These are phyloP conservation scores for Clohesyomyces aquaticus DNA, from an alignment of 495 filamentous ascomycete genomes.

Conservation along the genomic window DNA sequence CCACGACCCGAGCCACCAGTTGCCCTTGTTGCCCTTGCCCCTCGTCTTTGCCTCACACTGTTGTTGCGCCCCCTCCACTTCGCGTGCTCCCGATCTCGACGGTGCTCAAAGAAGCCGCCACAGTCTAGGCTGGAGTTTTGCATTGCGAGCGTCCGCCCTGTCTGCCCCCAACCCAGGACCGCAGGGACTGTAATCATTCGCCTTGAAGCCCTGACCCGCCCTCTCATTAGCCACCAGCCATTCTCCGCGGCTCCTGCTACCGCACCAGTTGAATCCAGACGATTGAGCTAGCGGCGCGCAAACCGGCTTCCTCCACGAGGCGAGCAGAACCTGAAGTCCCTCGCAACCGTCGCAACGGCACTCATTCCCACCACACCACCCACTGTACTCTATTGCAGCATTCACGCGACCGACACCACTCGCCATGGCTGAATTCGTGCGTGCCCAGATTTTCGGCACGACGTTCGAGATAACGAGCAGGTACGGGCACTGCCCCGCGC, in stretches of 20 bases:
- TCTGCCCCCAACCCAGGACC: neutral
- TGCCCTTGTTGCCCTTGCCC: too few species aligned
- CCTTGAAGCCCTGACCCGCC: neutral
- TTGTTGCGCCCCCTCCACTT: neutral
- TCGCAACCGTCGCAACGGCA: constrained; percentile 11
- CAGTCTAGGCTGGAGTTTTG: neutral
- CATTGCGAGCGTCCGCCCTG: neutral
- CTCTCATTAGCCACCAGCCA: neutral
- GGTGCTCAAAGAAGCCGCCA: constrained; percentile 8
- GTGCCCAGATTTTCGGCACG: constrained; percentile 98
- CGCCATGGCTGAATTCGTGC: constrained; percentile 77
- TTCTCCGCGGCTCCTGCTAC: neutral
- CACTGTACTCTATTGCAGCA: constrained; percentile 12
- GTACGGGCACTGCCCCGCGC: constrained; percentile 54
- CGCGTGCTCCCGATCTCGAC: neutral
- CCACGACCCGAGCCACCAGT: neutral
- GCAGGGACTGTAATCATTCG: neutral
- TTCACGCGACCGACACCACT: constrained; percentile 1
- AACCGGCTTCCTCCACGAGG: constrained; percentile 15
- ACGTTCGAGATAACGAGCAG: constrained; percentile 99
- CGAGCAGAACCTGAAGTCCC: constrained; percentile 1
- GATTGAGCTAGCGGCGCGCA: constrained; percentile 3
- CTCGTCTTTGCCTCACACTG: neutral
- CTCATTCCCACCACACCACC: constrained; percentile 5
- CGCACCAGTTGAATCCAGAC: neutral